Conservation (phyloP, 441 rosid species). For the Raphanus hybrid region DNA sequence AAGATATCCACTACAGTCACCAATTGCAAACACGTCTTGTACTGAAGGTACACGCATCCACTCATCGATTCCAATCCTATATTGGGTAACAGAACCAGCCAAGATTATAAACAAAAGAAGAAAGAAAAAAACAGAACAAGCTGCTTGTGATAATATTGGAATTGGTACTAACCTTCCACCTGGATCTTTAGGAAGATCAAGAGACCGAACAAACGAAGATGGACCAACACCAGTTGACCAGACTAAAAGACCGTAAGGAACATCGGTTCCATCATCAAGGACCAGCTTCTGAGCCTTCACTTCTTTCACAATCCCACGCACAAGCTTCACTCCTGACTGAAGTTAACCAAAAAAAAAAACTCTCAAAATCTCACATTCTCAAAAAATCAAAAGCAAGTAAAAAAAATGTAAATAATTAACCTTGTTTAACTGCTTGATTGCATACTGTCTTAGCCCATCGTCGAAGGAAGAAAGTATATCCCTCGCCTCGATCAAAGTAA, state of each 20-base stretch:
- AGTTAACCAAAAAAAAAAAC: neutral
- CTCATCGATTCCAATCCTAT: slow-evolving; percentile 82
- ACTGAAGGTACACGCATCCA: slow-evolving; percentile 79
- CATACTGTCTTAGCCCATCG: slow-evolving; percentile 75
- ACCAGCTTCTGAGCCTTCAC: slow-evolving; percentile 73
- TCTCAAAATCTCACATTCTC: neutral
- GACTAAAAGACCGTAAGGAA: slow-evolving; percentile 91
- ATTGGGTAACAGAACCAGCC: slow-evolving; percentile 10
- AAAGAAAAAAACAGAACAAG: neutral
- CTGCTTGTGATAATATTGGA: no score
- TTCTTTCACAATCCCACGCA: slow-evolving; percentile 84
- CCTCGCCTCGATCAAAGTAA: slow-evolving; percentile 58
- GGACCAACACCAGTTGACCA: slow-evolving; percentile 99
- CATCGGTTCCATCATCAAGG: slow-evolving; percentile 77
- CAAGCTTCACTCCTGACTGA: slow-evolving; percentile 78
- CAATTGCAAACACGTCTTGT: slow-evolving; percentile 88
- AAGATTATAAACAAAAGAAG: neutral
- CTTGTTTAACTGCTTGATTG: slow-evolving; percentile 65
- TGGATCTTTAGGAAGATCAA: slow-evolving; percentile 74
- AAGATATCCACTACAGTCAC: slow-evolving; percentile 93
- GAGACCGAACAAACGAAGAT: slow-evolving; percentile 74
- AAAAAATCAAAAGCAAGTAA: neutral
- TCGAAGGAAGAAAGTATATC: slow-evolving; percentile 94
- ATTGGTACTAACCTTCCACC: slow-evolving; percentile 73
- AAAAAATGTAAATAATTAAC: neutral